Evolutionary conservation across 345 rosid species (phyloP).

Genomic region (Raphanus sativus): DNA sequence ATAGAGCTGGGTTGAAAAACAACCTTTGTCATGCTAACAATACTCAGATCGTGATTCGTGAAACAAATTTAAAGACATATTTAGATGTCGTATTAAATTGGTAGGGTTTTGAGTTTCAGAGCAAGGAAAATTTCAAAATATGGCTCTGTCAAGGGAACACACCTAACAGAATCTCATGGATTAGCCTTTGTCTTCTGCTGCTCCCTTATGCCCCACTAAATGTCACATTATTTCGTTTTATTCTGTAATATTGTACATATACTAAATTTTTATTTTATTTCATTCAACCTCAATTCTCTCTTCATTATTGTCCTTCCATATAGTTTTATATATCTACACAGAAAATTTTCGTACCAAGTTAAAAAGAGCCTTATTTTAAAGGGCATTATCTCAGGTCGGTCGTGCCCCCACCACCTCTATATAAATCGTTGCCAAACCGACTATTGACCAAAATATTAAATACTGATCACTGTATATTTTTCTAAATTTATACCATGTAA

Average conservation of each 20-base stretch:
- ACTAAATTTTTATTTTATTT: background rate
- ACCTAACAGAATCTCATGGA: slow-evolving; percentile 66
- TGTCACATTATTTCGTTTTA: slow-evolving; percentile 32
- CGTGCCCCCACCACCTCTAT: background rate
- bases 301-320: slow-evolving; percentile 35
- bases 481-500: background rate
- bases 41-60: background rate
- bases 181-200: slow-evolving; percentile 46
- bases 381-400: slow-evolving; percentile 30
- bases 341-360: slow-evolving; percentile 8
- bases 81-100: slow-evolving; percentile 20
- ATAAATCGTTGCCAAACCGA: slow-evolving; percentile 5
- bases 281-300: slow-evolving; percentile 13
- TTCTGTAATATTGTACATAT: background rate
- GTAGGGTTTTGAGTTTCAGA: slow-evolving; percentile 13
- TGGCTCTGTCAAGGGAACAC: slow-evolving; percentile 60
- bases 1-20: background rate
- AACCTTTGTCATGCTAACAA: background rate
- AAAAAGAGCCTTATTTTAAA: slow-evolving; percentile 16
- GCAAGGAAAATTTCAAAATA: slow-evolving; percentile 17
- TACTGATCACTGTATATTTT: background rate
- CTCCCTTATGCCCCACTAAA: slow-evolving; percentile 39
- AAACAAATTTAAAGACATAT: slow-evolving; percentile 14
- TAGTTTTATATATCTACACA: background rate
- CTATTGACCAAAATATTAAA: slow-evolving; percentile 1